Evolutionary conservation across 1,284 basidiomycete species (phyloP).

Genomic region (Ganoderma lingzhi): DNA sequence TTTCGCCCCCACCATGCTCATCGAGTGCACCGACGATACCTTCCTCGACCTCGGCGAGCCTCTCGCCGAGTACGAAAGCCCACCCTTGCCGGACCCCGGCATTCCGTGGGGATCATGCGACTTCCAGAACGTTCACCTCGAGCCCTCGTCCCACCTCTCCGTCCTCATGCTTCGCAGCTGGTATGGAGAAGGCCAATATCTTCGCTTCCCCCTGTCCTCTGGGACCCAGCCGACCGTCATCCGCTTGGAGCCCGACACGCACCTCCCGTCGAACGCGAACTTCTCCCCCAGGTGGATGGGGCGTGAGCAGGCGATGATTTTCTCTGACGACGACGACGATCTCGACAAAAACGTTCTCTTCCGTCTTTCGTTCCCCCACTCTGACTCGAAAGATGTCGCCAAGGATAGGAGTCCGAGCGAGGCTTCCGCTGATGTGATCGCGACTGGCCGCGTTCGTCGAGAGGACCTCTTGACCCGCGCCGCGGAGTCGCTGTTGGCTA

Average conservation of each 20-base stretch:
- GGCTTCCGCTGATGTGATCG: too few species aligned
- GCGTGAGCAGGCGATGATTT: not conserved
- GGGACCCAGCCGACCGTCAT: not conserved
- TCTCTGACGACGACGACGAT: not conserved
- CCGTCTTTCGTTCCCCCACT: not conserved
- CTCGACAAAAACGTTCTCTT: not conserved
- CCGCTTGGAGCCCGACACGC: not conserved
- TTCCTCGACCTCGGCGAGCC: conserved; percentile 1
- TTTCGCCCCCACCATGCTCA: not conserved
- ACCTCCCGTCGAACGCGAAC: not conserved
- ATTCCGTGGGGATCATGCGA: conserved; percentile 2
- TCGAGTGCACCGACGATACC: not conserved
- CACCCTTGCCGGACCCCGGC: not conserved
- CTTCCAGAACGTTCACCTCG: not conserved
- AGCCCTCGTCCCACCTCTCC: conserved; percentile 1
- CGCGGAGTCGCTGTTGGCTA: not conserved
- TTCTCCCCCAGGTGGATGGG: not conserved
- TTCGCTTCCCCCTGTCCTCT: not conserved
- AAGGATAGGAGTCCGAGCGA: not conserved
- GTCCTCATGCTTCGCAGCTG: not conserved
- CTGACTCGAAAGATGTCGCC: not conserved
- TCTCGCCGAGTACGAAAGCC: not conserved
- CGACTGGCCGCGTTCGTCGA: not conserved
- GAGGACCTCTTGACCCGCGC: not conserved
- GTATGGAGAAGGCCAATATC: not conserved